Base-by-base conservation (phyloP, 257 asterid species). In the Gardenia jasminoides region DNA sequence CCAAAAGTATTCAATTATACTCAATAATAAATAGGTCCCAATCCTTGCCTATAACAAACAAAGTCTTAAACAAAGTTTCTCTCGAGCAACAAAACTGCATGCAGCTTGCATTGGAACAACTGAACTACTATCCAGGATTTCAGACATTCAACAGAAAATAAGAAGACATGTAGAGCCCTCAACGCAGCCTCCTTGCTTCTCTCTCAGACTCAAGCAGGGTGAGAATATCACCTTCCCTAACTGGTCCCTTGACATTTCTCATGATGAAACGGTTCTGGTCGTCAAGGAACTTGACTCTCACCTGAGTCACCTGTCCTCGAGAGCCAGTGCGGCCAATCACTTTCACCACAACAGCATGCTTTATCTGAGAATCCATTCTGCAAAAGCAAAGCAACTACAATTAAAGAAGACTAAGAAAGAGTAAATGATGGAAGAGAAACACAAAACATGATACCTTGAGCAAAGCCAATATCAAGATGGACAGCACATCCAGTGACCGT, bases 161-260 rank as follows among this genome's bases (percentile, higher is more conserved):
- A 64, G 20, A 30, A 64, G 10, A 30, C 22, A 30, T 13, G 20
- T 15, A 64, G 22, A 30, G 22, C 69, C 64, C 30, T 79, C 91
- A 83, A 3, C 81, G 80, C 79, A 81, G 46, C 74, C 88, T 79
- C 80, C 86, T 79, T 3, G 88, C 84, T 43, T 85, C 88, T 43
- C 88, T 85, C 82, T 82, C 85, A 9, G 85, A 85, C 76, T 82
- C 88, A 4, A 84, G 80, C 58, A 84, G 64, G 0, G 88, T 82
- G 28, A 84, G 85, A 43, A 81, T 43, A 79, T 84, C 88, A 12
- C 84, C 85, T 78, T 85, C 88, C 66, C 81, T 72, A n/a, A 79
- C 84, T 33, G 88, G 85, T 67, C 88, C 84, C 85, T 84, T 84
- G 11, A 82, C 88, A 16, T 84, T 84, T 62, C 85, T 84, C 85